Evolutionary conservation across 78 protist species (phyloP), one percentile per base, ranked within the genome.

Genomic region (Chrysochromulina tobinii): DNA sequence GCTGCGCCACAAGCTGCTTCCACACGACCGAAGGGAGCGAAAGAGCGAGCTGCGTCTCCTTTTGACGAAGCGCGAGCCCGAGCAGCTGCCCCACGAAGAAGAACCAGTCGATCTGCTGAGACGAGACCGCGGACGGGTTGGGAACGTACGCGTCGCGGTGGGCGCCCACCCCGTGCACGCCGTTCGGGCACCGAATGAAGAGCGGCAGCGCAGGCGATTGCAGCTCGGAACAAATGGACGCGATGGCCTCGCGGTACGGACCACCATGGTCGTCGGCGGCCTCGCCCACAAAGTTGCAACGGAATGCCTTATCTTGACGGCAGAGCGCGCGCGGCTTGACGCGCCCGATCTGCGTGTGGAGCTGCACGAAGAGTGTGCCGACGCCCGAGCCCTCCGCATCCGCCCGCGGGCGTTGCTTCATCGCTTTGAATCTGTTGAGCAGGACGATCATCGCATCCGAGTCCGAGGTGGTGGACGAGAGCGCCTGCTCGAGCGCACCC

Each of bases 121-220:
- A 12, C 3, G 92, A 64, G 84, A 23, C 1, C 51, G 83, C 53
- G 54, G 87, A 48, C 57, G 95, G 95, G 55, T 72, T 81, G 3
- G 95, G 94, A 18, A 95, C 4, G 89, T 48, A 87, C 25, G 81
- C 59, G 75, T 93, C 96, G 11, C 95, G 93, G 27, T 79, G 79
- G 25, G 3, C 72, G 14, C 96, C 95, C 9, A 79, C 68, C 38
- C n/a, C 58, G 9, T 64, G 58, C 23, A 11, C 21, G 2, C 61
- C 83, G 81, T 95, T 95, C 27, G 96, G 96, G 48, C 81, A 91
- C 14, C 90, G 91, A 54, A 84, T 54, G 89, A 91, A 67, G 54
- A 84, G 84, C 51, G 90, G 81, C 91, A 68, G n/a, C 72, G 7
- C 21, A 23, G 1, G 64, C 25, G 90, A 61, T 67, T 88, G 93